phyloP scores from a whole-genome alignment of 768 basidiomycete genomes.

The Rhodotorula kratochvilovae region DNA sequence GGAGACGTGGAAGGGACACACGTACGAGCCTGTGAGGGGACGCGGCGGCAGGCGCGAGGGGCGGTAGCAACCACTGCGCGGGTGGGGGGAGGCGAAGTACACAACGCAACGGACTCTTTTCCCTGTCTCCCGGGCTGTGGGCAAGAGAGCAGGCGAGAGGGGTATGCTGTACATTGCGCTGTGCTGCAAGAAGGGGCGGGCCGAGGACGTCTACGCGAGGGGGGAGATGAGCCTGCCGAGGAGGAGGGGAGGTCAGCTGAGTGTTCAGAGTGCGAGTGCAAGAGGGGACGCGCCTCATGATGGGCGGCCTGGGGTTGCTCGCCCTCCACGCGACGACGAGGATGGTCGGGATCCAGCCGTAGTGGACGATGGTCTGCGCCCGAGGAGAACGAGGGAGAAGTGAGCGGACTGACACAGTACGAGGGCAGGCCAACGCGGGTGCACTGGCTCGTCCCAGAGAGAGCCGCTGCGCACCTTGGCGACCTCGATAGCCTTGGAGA shows the following conservation, averaged over 20 bases:
- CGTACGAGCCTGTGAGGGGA: too few relatives aligned
- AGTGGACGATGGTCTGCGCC: conserved; percentile 79
- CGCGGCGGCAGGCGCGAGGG: neutral
- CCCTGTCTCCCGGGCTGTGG: too few relatives aligned
- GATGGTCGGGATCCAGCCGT: conserved; percentile 93
- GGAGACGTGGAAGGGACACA: neutral
- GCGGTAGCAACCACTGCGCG: neutral
- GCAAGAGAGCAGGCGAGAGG: too few relatives aligned
- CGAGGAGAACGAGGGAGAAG: neutral
- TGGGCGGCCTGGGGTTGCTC: conserved; percentile 86
- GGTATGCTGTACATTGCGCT: conserved; percentile 4
- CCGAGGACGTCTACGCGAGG: conserved; percentile 58
- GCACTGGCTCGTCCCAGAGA: neutral
- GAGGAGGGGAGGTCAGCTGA: neutral
- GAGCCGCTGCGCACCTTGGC: conserved; percentile 59
- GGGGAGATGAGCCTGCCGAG: conserved; percentile 78
- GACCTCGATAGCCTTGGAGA: conserved; percentile 72
- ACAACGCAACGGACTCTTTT: neutral
- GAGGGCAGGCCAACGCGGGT: neutral
- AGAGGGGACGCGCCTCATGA: conserved; percentile 77
- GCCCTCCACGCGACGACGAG: conserved; percentile 82
- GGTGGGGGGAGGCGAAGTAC: neutral
- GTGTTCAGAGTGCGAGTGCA: neutral
- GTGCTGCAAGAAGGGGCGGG: neutral
- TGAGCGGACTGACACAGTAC: neutral